A percentile compares a stretch with the other conserved stretches of the same genome.
These are phyloP conservation scores for Pythium plurisporium DNA, from an alignment of 352 stramenopile species.

Conservation along the genomic window DNA sequence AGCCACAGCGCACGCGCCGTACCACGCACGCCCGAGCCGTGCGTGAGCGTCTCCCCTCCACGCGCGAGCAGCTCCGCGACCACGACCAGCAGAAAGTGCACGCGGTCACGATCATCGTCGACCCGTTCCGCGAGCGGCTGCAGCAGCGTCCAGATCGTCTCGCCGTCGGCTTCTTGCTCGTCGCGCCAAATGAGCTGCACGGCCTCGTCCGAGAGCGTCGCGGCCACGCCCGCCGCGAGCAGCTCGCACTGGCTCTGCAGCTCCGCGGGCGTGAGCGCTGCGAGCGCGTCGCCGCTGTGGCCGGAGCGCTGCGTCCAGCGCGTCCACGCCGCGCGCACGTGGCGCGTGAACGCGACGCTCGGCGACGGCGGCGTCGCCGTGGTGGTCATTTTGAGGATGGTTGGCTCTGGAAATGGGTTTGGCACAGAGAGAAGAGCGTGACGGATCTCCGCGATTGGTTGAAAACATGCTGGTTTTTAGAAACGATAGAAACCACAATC, in stretches of 20 bases:
- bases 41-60: conserved; percentile 1
- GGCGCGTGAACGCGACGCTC: conserved; percentile 22
- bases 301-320: conserved; percentile 15
- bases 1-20: conserved; percentile 19
- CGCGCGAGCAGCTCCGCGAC: conserved; percentile 16
- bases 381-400: neutral
- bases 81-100: conserved; percentile 38
- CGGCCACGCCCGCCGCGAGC: conserved; percentile 16
- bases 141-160: conserved; percentile 31
- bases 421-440: too few relatives aligned
- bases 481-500: too few relatives aligned
- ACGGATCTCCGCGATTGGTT: too few relatives aligned
- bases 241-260: conserved; percentile 52
- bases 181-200: conserved; percentile 20
- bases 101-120: conserved; percentile 12
- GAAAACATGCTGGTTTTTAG: too few relatives aligned
- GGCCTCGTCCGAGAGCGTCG: conserved; percentile 13
- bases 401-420: too few relatives aligned
- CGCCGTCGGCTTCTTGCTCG: conserved; percentile 4
- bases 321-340: conserved; percentile 20
- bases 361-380: neutral
- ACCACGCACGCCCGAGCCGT: conserved; percentile 7
- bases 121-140: conserved; percentile 28
- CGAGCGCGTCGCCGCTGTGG: neutral
- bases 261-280: conserved; percentile 7